These are phyloP conservation scores for Phalaenopsis hybrid DNA, from an alignment of 116 monocot genomes.

Conservation along the genomic window DNA sequence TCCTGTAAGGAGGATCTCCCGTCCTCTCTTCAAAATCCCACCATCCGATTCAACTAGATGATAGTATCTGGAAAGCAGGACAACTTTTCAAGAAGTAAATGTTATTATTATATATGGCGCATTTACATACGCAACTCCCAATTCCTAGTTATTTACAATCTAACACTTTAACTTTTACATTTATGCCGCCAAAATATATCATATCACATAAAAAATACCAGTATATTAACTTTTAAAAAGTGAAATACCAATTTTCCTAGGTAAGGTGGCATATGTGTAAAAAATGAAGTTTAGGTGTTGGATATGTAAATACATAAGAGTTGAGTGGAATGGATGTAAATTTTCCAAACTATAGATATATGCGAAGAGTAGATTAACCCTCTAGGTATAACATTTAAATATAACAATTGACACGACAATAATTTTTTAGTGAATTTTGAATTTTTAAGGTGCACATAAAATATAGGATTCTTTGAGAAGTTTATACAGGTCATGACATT, in stretches of 20 bases:
- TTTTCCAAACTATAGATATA: not conserved
- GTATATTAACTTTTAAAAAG: too few species aligned
- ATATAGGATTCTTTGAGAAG: not conserved
- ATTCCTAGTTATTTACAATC: too few species aligned
- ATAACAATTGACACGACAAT: not conserved
- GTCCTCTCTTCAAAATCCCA: constrained; percentile 84
- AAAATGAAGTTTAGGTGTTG: too few species aligned
- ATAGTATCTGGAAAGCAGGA: constrained; percentile 50
- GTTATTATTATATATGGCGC: not conserved
- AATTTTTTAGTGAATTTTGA: not conserved
- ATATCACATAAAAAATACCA: too few species aligned
- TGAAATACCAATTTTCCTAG: too few species aligned
- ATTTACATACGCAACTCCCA: too few species aligned
- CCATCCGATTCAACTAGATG: constrained; percentile 52
- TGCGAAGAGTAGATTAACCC: not conserved
- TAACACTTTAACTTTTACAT: too few species aligned
- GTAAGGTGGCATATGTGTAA: too few species aligned
- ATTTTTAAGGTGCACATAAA: not conserved
- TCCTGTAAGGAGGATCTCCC: constrained; percentile 82
- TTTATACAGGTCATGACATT: not conserved
- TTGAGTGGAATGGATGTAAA: too few species aligned
- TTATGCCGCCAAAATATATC: too few species aligned
- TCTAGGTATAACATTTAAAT: not conserved
- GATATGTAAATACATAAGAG: too few species aligned
- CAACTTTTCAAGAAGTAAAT: not conserved